phyloP scores from a whole-genome alignment of 208 protist species.

The Trypanosoma mega region DNA sequence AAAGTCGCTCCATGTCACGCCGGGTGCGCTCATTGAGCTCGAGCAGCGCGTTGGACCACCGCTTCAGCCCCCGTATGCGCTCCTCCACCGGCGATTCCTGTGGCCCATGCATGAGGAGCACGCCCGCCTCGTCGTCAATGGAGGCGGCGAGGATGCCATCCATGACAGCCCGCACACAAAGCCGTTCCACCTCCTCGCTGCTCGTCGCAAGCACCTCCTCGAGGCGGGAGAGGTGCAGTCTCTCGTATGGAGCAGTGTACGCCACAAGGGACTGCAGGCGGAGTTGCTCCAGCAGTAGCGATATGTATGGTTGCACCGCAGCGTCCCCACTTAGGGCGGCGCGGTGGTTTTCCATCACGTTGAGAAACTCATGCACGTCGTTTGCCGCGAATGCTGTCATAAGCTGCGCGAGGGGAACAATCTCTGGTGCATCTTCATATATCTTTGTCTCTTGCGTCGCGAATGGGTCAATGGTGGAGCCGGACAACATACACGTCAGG shows the following conservation, averaged over 20 bases:
- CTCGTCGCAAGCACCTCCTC: conserved; percentile 76
- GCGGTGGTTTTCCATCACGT: conserved; percentile 70
- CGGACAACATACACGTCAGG: conserved; percentile 87
- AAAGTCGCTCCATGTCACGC: neutral
- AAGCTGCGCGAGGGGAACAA: conserved; percentile 91
- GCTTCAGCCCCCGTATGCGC: conserved; percentile 21
- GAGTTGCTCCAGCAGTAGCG: conserved; percentile 90
- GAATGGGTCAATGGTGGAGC: conserved; percentile 90
- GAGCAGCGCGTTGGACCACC: conserved; percentile 28
- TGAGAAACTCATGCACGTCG: conserved; percentile 86
- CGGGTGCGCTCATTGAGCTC: conserved; percentile 5
- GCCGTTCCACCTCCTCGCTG: conserved; percentile 71
- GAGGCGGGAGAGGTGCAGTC: conserved; percentile 42
- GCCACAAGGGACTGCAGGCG: conserved; percentile 89
- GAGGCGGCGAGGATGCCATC: conserved; percentile 75
- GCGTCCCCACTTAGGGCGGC: conserved; percentile 78
- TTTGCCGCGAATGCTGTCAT: conserved; percentile 62
- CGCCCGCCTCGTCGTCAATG: conserved; percentile 33
- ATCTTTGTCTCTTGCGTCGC: conserved; percentile 90
- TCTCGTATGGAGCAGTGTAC: conserved; percentile 89
- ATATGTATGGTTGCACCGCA: conserved; percentile 90
- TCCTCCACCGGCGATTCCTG: conserved; percentile 13
- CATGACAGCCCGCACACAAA: conserved; percentile 92
- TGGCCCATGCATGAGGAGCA: conserved; percentile 34
- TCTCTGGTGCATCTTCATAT: conserved; percentile 87